Base-by-base conservation (phyloP, 257 asterid species). In the Capsicum baccatum region DNA sequence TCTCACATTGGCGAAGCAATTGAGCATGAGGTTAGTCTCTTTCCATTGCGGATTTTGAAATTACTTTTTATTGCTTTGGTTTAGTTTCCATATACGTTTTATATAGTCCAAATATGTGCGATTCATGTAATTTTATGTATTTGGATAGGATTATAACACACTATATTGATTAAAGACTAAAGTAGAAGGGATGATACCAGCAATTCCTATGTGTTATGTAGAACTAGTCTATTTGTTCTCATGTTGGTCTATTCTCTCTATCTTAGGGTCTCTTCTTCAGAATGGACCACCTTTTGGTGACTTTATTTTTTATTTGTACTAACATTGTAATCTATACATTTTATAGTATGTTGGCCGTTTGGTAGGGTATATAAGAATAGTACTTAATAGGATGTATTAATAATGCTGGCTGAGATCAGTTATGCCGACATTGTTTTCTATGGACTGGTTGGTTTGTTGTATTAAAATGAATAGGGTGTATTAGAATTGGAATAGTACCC, bases 1-100 rank as follows among this genome's bases (percentile, higher is more conserved):
- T 66, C 86, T 63, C 89, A 85, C 83, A 89, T 96, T 79, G 99
- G 99, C 17, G 98, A 96, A 88, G 98, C 99, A 42, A 91, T 96
- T 16, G 99, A 96, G 85, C 92, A 96, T 0, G 98, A 94, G 99
- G 99, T 96, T 79, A 68, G 95, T 81, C 17, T 71, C 37, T 19
- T 10, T 19, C 42, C 39, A 6, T 80, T 5, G 37, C 12, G 42
- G 79, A 47, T 47, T 71, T 13, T 68, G 76, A 70, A 70, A 42
- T 8, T 68, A 68, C 56, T 0, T 9, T 70, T 70, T 42, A 48
- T 73, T 19, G 59, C n/a, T n/a, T 70, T 70, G 5, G 9, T 44
- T 47, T 37, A 2, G 21, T 37, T 68, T 68, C 76, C 52, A 37
- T 68, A 3, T 15, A 37, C 52, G 15, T 37, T 68, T 68, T 14